Evolutionary conservation across 371 early-diverging fungal genomes (phyloP).

Genomic region (Synchytrium microbalum): DNA sequence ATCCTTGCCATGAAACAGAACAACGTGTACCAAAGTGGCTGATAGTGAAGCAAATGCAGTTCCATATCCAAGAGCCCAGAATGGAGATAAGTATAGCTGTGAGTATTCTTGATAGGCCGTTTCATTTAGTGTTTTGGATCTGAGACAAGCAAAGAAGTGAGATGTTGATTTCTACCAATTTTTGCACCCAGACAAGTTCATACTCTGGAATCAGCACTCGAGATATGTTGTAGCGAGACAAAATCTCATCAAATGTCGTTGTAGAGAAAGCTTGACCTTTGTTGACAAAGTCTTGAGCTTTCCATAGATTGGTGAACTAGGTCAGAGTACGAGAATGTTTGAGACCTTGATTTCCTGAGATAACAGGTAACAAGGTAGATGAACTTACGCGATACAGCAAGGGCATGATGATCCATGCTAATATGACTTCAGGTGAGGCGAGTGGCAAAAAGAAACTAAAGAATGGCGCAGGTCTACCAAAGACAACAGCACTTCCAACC

Average conservation of each 20-base stretch:
- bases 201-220: slow-evolving; percentile 4
- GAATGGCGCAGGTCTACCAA: neutral
- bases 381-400: neutral
- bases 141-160: no score
- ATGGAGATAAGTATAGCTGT: slow-evolving; percentile 7
- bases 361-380: neutral
- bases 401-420: slow-evolving; percentile 12
- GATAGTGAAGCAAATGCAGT: slow-evolving; percentile 13
- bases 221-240: slow-evolving; percentile 6
- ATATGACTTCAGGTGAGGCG: no score
- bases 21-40: slow-evolving; percentile 9
- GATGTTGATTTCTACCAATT: no score
- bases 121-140: neutral
- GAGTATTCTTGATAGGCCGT: neutral
- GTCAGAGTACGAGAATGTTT: no score
- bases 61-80: slow-evolving; percentile 13
- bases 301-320: slow-evolving; percentile 10
- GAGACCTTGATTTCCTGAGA: no score
- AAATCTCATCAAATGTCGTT: neutral
- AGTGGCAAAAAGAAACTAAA: neutral
- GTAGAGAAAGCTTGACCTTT: slow-evolving; percentile 6
- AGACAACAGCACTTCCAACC: neutral
- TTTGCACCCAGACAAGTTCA: neutral
- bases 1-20: slow-evolving; percentile 10
- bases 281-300: slow-evolving; percentile 3